Conservation (phyloP, 495 filamentous ascomycete species). For the Aspergillus affinis region DNA sequence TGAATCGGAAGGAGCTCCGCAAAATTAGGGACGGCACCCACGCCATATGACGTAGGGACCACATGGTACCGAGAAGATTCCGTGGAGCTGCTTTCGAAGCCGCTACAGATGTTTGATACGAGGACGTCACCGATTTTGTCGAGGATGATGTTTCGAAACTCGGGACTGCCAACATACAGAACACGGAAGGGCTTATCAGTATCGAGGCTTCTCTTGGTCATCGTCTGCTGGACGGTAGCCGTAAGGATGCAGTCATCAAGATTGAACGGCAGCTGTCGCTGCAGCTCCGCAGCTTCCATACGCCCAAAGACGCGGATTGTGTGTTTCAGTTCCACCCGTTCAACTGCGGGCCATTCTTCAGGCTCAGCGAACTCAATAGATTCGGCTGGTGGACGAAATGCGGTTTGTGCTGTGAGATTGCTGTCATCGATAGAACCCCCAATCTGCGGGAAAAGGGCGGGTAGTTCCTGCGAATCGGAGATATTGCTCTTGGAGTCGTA, state of each 20-base stretch:
- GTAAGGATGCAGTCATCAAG: slow-evolving; percentile 37
- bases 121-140: slow-evolving; percentile 70
- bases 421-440: slow-evolving; percentile 43
- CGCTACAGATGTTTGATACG: slow-evolving; percentile 47
- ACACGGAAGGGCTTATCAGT: slow-evolving; percentile 67
- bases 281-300: slow-evolving; percentile 49
- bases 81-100: slow-evolving; percentile 43
- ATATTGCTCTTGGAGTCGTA: slow-evolving; percentile 32
- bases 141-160: slow-evolving; percentile 66
- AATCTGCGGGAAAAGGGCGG: slow-evolving; percentile 37
- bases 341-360: slow-evolving; percentile 47
- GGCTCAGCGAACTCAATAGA: slow-evolving; percentile 64
- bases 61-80: slow-evolving; percentile 69
- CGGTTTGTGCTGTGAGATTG: slow-evolving; percentile 41
- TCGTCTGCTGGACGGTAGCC: slow-evolving; percentile 67
- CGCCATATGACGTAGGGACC: slow-evolving; percentile 70
- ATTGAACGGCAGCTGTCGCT: slow-evolving; percentile 33
- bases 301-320: slow-evolving; percentile 59
- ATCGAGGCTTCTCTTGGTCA: slow-evolving; percentile 63
- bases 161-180: slow-evolving; percentile 64
- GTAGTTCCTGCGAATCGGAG: slow-evolving; percentile 43
- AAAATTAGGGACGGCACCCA: slow-evolving; percentile 50
- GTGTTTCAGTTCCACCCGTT: slow-evolving; percentile 61
- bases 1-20: slow-evolving; percentile 77
- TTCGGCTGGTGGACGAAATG: slow-evolving; percentile 34